Evolutionary conservation across 192 early-diverging fungal genomes (phyloP).

Genomic region (Podila clonocystis): DNA sequence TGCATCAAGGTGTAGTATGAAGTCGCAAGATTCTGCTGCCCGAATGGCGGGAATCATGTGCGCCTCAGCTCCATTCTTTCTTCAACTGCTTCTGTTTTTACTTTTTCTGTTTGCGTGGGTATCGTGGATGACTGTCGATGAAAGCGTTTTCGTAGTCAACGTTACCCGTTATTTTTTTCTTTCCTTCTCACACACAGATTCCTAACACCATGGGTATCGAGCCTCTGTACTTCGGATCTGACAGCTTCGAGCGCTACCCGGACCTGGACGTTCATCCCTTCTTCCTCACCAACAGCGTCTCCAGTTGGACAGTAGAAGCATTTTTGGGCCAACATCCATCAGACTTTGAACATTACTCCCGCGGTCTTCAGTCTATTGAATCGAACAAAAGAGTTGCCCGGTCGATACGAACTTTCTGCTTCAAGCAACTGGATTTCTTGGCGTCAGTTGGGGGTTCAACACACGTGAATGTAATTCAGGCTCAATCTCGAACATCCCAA

Average conservation of each 20-base stretch:
- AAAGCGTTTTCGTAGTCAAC: slow-evolving; percentile 8
- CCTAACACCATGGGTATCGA: slow-evolving; percentile 6
- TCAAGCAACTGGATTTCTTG: slow-evolving; percentile 12
- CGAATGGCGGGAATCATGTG: slow-evolving; percentile 16
- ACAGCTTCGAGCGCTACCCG: slow-evolving; percentile 8
- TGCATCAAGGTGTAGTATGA: too few species aligned
- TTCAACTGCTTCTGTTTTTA: slow-evolving; percentile 4
- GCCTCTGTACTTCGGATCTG: slow-evolving; percentile 25
- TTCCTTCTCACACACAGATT: neutral
- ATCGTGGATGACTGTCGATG: slow-evolving; percentile 19
- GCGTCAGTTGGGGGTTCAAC: slow-evolving; percentile 18
- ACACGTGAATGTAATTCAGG: slow-evolving; percentile 14
- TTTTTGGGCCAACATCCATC: slow-evolving; percentile 28
- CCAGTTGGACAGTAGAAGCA: slow-evolving; percentile 14
- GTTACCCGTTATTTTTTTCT: neutral
- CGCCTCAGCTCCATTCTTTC: slow-evolving; percentile 9
- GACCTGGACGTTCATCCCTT: slow-evolving; percentile 18
- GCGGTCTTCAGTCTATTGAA: slow-evolving; percentile 12
- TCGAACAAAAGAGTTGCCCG: slow-evolving; percentile 11
- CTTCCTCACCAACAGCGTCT: slow-evolving; percentile 22
- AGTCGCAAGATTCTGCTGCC: slow-evolving; percentile 29
- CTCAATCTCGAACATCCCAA: slow-evolving; percentile 30
- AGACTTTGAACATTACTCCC: slow-evolving; percentile 17
- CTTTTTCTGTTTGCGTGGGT: slow-evolving; percentile 9
- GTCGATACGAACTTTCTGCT: slow-evolving; percentile 20